phyloP scores from a whole-genome alignment of 2,329 filamentous ascomycete genomes.

The Meredithiella fracta region DNA sequence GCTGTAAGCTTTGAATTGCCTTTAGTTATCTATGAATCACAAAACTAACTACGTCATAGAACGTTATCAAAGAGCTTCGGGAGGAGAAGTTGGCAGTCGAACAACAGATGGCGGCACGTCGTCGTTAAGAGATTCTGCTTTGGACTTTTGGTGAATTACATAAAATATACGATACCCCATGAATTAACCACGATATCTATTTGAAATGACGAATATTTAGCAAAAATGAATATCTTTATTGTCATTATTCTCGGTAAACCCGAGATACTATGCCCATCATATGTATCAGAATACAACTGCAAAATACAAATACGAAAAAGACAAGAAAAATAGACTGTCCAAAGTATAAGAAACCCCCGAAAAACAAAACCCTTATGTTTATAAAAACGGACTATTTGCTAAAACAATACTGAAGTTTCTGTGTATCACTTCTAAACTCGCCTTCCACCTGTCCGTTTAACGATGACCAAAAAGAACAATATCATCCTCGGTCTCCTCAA shows the following conservation, averaged over 20 bases:
- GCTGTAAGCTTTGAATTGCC: conserved; percentile 44
- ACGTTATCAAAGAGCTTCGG: conserved; percentile 43
- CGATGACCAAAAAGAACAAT: conserved; percentile 35
- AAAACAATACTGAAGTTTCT: conserved; percentile 2
- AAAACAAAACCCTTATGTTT: not conserved
- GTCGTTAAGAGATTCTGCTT: not conserved
- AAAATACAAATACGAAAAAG: too few species aligned
- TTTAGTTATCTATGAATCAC: not conserved
- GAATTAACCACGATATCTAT: not conserved
- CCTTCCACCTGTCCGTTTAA: conserved; percentile 18
- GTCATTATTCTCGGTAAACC: too few species aligned
- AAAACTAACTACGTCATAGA: conserved; percentile 23
- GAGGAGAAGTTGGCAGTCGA: conserved; percentile 37
- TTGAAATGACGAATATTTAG: too few species aligned
- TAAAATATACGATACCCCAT: not conserved
- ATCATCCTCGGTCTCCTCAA: conserved; percentile 34
- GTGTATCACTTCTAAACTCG: not conserved
- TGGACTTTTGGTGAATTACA: not conserved
- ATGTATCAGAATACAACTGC: too few species aligned
- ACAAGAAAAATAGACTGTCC: not conserved
- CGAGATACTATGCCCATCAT: too few species aligned
- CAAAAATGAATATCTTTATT: too few species aligned
- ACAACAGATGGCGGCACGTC: conserved; percentile 22
- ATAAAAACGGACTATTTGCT: not conserved
- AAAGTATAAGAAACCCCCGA: not conserved